These are phyloP conservation scores for Ceratobasidium theobromae DNA, from an alignment of 1,284 basidiomycete species.

Conservation along the genomic window DNA sequence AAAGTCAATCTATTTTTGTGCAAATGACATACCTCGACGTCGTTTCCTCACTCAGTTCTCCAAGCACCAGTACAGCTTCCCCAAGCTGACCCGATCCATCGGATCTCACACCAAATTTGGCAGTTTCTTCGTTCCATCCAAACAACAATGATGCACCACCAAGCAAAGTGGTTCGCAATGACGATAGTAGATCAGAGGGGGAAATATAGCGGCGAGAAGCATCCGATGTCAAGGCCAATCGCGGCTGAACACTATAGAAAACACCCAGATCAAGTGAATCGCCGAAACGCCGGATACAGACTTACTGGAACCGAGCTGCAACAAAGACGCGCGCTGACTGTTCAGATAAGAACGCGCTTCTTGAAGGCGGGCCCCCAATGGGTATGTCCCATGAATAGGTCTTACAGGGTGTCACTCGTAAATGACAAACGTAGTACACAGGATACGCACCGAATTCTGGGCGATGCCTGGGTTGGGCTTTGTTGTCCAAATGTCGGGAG, in stretches of 20 bases:
- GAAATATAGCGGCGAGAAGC: slow-evolving; percentile 15
- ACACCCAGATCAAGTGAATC: neutral
- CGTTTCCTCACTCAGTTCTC: slow-evolving; percentile 20
- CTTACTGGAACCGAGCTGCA: slow-evolving; percentile 16
- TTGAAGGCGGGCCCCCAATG: neutral
- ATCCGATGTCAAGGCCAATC: neutral
- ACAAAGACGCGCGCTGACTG: slow-evolving; percentile 14
- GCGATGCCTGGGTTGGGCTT: slow-evolving; percentile 67
- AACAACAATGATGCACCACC: slow-evolving; percentile 4
- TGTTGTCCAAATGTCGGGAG: slow-evolving; percentile 57
- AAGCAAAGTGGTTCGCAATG: slow-evolving; percentile 12
- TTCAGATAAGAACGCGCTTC: slow-evolving; percentile 19
- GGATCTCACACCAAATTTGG: neutral
- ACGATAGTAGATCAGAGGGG: slow-evolving; percentile 4
- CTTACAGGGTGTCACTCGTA: neutral
- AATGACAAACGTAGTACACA: no score
- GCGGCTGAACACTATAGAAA: slow-evolving; percentile 18
- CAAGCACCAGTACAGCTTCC: slow-evolving; percentile 25
- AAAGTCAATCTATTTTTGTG: neutral
- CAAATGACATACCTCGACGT: slow-evolving; percentile 39
- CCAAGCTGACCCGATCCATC: neutral
- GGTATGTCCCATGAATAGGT: slow-evolving; percentile 14
- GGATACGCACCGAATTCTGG: slow-evolving; percentile 3
- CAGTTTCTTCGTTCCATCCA: slow-evolving; percentile 1
- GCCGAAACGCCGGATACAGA: neutral